These are phyloP conservation scores for Strobilomyces confusus DNA, from an alignment of 768 basidiomycete genomes.

Conservation along the genomic window DNA sequence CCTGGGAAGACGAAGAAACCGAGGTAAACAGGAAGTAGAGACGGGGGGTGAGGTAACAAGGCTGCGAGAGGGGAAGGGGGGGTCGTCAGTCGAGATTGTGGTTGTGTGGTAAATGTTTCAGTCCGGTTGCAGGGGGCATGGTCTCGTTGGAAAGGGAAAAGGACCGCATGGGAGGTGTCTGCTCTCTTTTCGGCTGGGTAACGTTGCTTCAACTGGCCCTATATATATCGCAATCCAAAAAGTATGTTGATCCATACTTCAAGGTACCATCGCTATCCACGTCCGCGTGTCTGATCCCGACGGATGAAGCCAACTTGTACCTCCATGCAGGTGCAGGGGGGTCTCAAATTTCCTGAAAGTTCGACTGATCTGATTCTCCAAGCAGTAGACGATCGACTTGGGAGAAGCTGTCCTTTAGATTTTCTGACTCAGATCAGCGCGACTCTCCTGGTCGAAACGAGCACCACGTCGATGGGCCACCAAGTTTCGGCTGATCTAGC, in stretches of 20 bases:
- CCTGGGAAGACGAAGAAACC: conserved; percentile 73
- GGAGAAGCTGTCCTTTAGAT: too few relatives aligned
- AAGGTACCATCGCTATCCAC: not conserved
- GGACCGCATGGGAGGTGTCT: conserved; percentile 13
- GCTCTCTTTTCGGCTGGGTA: conserved; percentile 15
- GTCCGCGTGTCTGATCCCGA: not conserved
- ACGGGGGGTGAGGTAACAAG: not conserved
- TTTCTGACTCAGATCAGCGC: too few relatives aligned
- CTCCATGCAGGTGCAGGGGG: too few relatives aligned
- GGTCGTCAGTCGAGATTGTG: conserved; percentile 1
- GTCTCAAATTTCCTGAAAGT: too few relatives aligned
- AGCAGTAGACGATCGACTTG: too few relatives aligned
- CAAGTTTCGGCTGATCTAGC: too few relatives aligned
- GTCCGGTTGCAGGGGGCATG: conserved; percentile 12
- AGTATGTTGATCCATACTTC: conserved; percentile 23
- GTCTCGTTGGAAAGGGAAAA: conserved; percentile 12
- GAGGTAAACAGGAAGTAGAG: conserved; percentile 23
- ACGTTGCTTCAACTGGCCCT: conserved; percentile 23
- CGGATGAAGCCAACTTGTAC: not conserved
- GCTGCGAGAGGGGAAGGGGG: not conserved
- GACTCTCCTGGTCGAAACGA: too few relatives aligned
- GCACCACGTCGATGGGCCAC: too few relatives aligned
- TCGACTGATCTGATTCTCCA: too few relatives aligned
- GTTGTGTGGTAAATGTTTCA: conserved; percentile 9
- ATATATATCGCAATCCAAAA: conserved; percentile 31